Conservation (phyloP, 1,139 yeast genomes). For the Diutina neorugosa region DNA sequence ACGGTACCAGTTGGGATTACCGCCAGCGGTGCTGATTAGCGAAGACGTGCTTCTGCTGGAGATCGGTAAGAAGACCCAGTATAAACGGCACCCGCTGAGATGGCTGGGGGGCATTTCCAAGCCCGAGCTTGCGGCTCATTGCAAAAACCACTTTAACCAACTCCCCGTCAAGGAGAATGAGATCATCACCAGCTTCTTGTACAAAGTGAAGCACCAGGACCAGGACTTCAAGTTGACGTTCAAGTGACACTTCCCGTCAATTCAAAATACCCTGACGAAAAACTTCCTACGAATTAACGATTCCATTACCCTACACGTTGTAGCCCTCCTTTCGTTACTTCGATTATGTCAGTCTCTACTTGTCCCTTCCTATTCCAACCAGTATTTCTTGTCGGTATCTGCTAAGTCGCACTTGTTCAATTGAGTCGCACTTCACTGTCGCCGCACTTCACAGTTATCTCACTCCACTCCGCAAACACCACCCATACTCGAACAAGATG, state of each 20-base stretch:
- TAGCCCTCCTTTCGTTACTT: background rate
- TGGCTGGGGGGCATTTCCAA: conserved; percentile 29
- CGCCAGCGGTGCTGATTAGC: conserved; percentile 41
- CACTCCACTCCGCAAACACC: background rate
- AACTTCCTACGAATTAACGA: background rate
- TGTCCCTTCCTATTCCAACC: no score
- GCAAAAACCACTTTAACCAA: conserved; percentile 50
- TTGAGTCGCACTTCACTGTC: background rate
- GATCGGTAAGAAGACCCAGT: conserved; percentile 49
- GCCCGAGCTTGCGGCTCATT: conserved; percentile 40
- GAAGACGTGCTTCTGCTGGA: conserved; percentile 52
- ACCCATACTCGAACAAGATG: conserved; percentile 8
- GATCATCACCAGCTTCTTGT: conserved; percentile 64
- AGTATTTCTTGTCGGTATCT: no score
- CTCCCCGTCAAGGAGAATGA: conserved; percentile 67
- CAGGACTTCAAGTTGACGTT: conserved; percentile 27
- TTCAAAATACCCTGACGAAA: background rate
- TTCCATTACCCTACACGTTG: background rate
- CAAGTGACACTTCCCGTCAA: background rate
- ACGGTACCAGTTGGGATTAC: conserved; percentile 35
- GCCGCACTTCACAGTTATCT: background rate
- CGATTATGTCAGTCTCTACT: no score
- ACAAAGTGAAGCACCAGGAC: conserved; percentile 59
- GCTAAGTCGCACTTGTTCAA: no score
- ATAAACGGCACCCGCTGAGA: conserved; percentile 18